Evolutionary conservation across 1,284 basidiomycete genomes (phyloP).

Genomic region (Stygiomarasmius scandens): DNA sequence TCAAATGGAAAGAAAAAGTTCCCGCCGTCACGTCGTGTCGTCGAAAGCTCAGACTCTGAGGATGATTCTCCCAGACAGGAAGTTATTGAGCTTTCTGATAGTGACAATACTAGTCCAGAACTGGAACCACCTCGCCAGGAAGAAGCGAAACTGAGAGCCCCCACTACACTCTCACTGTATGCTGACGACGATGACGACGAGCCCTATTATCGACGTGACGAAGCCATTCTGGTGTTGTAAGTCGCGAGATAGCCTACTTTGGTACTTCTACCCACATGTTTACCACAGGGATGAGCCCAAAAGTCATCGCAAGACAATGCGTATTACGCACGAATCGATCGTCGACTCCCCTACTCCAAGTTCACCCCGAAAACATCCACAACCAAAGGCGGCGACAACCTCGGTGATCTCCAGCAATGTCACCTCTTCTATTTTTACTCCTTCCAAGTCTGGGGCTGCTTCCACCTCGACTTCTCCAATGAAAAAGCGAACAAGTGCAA

Average conservation of each 20-base stretch:
- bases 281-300: background rate
- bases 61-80: constrained; percentile 10
- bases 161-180: constrained; percentile 27
- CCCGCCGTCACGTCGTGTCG: constrained; percentile 30
- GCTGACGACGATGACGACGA: constrained; percentile 30
- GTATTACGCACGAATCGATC: constrained; percentile 6
- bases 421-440: background rate
- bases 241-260: constrained; percentile 20
- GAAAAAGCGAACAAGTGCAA: constrained; percentile 43
- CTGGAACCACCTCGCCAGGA: background rate
- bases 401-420: background rate
- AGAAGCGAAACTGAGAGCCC: background rate
- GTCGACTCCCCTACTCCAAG: background rate
- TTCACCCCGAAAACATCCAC: background rate
- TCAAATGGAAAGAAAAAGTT: constrained; percentile 15
- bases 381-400: background rate
- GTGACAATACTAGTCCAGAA: background rate
- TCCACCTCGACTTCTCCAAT: constrained; percentile 15
- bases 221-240: constrained; percentile 50
- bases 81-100: background rate
- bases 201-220: constrained; percentile 27
- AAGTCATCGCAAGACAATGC: constrained; percentile 2
- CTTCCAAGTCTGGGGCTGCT: background rate
- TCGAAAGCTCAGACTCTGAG: constrained; percentile 41
- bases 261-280: background rate